A percentile compares a stretch with the other conserved stretches of the same genome.
phyloP scores from a whole-genome alignment of 208 protist genomes.

The Acanthamoeba triangularis region DNA sequence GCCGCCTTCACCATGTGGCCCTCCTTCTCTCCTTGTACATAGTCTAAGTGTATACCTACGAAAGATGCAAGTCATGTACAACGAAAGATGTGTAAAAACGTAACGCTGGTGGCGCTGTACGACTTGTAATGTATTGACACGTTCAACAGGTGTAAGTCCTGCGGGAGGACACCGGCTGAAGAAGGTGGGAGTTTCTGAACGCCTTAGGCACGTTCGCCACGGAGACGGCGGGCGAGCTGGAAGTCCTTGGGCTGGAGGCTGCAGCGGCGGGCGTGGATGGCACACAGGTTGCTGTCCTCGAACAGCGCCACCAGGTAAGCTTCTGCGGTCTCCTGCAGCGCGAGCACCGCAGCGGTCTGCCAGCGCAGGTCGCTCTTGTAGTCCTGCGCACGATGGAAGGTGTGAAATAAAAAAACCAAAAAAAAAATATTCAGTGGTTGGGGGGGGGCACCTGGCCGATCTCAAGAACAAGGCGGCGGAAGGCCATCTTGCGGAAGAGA shows the following conservation, averaged over 20 bases:
- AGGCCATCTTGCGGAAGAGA: slow-evolving; percentile 94
- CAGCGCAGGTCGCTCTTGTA: slow-evolving; percentile 92
- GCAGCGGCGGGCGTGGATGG: slow-evolving; percentile 94
- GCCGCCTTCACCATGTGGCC: too few species aligned
- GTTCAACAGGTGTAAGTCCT: neutral
- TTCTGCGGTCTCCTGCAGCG: slow-evolving; percentile 95
- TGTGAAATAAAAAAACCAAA: neutral
- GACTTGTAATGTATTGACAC: neutral
- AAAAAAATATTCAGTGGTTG: neutral
- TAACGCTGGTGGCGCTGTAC: too few species aligned
- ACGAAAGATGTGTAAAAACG: too few species aligned
- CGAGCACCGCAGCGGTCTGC: slow-evolving; percentile 93
- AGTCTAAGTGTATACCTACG: too few species aligned
- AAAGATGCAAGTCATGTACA: too few species aligned
- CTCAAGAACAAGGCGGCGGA: slow-evolving; percentile 95
- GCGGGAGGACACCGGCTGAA: neutral
- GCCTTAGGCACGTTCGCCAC: neutral
- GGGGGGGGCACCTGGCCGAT: slow-evolving; percentile 88
- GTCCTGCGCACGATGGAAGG: slow-evolving; percentile 61
- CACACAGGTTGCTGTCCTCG: slow-evolving; percentile 95
- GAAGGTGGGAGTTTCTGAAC: neutral
- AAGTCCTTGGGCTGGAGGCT: slow-evolving; percentile 93
- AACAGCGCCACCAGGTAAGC: slow-evolving; percentile 95
- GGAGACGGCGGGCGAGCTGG: neutral
- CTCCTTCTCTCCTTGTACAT: too few species aligned